These are phyloP conservation scores for Stemphylium vesicarium DNA, from an alignment of 2,329 filamentous ascomycete genomes.

Conservation along the genomic window DNA sequence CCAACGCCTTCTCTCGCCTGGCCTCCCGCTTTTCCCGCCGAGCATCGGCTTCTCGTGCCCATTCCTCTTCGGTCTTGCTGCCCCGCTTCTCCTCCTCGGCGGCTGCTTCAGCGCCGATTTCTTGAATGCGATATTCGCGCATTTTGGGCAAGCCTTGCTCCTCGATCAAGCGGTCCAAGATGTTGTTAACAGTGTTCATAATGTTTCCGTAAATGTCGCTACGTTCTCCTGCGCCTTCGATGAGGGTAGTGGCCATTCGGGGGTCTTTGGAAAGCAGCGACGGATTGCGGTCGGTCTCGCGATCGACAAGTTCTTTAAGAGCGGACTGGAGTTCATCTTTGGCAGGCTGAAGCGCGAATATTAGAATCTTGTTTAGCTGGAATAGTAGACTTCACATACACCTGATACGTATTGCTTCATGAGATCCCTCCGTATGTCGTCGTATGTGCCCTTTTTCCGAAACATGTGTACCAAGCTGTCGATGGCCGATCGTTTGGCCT, in stretches of 20 bases:
- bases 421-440: constrained; percentile 75
- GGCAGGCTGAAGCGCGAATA: constrained; percentile 62
- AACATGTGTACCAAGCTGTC: constrained; percentile 79
- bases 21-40: constrained; percentile 67
- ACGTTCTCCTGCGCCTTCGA: constrained; percentile 79
- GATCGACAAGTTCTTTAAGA: constrained; percentile 72
- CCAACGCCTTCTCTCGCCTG: constrained; percentile 65
- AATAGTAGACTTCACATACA: constrained; percentile 57
- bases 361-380: background rate
- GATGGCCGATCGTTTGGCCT: constrained; percentile 74
- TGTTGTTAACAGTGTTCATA: constrained; percentile 68
- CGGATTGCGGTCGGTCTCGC: constrained; percentile 77
- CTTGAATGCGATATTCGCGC: constrained; percentile 69
- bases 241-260: constrained; percentile 74
- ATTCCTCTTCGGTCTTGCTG: constrained; percentile 75
- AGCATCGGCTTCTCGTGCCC: constrained; percentile 69
- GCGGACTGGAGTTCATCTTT: constrained; percentile 70
- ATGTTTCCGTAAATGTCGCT: constrained; percentile 77
- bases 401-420: constrained; percentile 76
- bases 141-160: constrained; percentile 71
- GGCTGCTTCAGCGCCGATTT: constrained; percentile 73
- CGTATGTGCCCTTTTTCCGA: constrained; percentile 86
- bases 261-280: constrained; percentile 75
- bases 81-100: constrained; percentile 69
- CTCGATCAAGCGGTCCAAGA: constrained; percentile 69